phyloP scores from a whole-genome alignment of 495 filamentous ascomycete genomes.

The Lasiosphaeria hispida region DNA sequence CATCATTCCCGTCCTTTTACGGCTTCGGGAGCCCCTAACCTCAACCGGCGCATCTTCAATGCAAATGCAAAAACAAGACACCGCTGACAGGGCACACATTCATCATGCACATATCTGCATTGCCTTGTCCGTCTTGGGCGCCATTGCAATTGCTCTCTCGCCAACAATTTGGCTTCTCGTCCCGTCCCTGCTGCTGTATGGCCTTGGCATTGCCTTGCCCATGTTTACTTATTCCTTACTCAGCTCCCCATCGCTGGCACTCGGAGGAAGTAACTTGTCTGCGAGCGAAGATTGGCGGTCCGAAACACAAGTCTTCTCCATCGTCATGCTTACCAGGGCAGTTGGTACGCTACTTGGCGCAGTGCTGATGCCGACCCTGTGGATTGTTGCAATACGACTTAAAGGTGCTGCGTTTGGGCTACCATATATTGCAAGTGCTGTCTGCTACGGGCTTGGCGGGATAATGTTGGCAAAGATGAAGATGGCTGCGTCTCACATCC shows the following conservation, averaged over 20 bases:
- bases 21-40: too few relatives aligned
- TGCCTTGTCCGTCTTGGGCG: slow-evolving; percentile 39
- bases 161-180: slow-evolving; percentile 34
- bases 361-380: slow-evolving; percentile 39
- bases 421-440: slow-evolving; percentile 36
- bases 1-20: slow-evolving; percentile 36
- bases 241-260: slow-evolving; percentile 33
- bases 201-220: slow-evolving; percentile 42
- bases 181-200: slow-evolving; percentile 40
- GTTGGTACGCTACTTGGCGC: slow-evolving; percentile 42
- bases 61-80: too few relatives aligned
- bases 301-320: slow-evolving; percentile 41
- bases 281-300: slow-evolving; percentile 2
- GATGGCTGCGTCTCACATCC: background rate
- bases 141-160: slow-evolving; percentile 35
- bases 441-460: slow-evolving; percentile 31
- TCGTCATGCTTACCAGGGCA: slow-evolving; percentile 47
- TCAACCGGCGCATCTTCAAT: background rate
- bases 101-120: slow-evolving; percentile 35
- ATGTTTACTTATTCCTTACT: slow-evolving; percentile 45
- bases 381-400: slow-evolving; percentile 33
- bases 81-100: slow-evolving; percentile 29
- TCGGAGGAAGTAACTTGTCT: background rate
- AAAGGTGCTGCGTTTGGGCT: slow-evolving; percentile 25
- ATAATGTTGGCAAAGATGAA: slow-evolving; percentile 10